Base-by-base conservation (phyloP, 768 basidiomycete genomes). In the Termitomyces sp. region DNA sequence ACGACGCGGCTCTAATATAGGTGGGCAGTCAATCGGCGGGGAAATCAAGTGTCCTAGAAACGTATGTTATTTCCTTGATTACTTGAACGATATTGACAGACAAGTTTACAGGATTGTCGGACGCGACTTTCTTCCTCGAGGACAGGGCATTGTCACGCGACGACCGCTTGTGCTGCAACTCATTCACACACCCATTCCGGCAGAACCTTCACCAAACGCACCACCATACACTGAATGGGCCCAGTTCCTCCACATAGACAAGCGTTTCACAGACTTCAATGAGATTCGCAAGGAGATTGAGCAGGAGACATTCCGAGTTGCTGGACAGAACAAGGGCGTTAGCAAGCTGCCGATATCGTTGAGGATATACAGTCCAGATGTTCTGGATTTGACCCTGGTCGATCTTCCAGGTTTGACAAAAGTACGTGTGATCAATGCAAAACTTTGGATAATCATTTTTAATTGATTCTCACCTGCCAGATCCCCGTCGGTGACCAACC, bases 321-420 rank as follows among this genome's bases (percentile, higher is more conserved):
- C 97, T 0, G 97, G 97, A 0, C 96, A 98, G 79, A 98, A 98
- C 76, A 99, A 98, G 76, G 97, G 97, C 49, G 90, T 99, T 61
- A 96, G 94, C 77, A 95, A 96, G 72, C 75, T 97, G 51, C 96
- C 96, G 2, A 98, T 98, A 69, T 93, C 95, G 61, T 81, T 99
- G 51, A 85, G 94, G 72, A 97, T 99, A 78, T 96, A 91, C 74
- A 97, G 95, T 63, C 95, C 96, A 24, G 87, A 94, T 67, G 97
- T 99, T 39, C 78, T 98, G 66, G 96, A 98, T 73, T 76, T 99
- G 69, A 99, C 97, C 1, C 75, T 99, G 66, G 97, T 99, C 35
- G 97, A 99, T 79, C 75, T 99, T 56, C 97, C 97, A 4, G 97
- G 97, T 33, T 76, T 99, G 67, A 99, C 97, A 38, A 99, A 99